phyloP scores from a whole-genome alignment of 2,329 filamentous ascomycete genomes.

The Cytospora piceicola region DNA sequence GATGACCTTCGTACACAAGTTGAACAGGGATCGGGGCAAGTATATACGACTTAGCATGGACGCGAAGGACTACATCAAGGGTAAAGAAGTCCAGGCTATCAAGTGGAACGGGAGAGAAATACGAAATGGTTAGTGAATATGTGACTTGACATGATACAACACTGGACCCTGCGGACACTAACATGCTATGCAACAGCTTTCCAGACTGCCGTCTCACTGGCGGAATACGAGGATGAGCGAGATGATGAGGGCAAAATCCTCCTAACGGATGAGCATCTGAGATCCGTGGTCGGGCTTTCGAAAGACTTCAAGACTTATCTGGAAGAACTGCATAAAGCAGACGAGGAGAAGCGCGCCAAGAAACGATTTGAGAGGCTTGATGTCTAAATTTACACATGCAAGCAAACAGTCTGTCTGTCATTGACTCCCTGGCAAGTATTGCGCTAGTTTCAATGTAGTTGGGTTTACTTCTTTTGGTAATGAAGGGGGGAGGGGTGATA shows the following conservation, averaged over 20 bases:
- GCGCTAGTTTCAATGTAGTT: too few relatives aligned
- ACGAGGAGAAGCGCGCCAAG: conserved; percentile 15
- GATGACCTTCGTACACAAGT: conserved; percentile 38
- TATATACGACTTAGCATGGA: conserved; percentile 34
- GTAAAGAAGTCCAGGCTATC: conserved; percentile 33
- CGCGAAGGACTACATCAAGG: conserved; percentile 32
- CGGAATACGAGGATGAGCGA: conserved; percentile 23
- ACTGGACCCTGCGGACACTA: neutral
- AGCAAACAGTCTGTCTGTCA: too few relatives aligned
- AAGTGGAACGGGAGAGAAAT: conserved; percentile 16
- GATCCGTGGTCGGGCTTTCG: conserved; percentile 34
- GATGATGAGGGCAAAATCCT: conserved; percentile 30
- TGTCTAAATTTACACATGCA: neutral
- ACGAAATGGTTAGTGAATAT: conserved; percentile 5
- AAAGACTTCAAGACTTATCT: conserved; percentile 31
- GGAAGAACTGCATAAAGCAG: conserved; percentile 13
- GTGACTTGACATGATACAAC: fast-evolving
- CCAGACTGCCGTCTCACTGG: conserved; percentile 16
- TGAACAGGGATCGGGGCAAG: conserved; percentile 34
- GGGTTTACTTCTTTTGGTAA: too few relatives aligned
- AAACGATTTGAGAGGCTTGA: conserved; percentile 21
- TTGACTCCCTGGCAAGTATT: too few relatives aligned
- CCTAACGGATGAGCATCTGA: conserved; percentile 34
- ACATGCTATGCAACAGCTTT: neutral
- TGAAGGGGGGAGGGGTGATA: too few relatives aligned